Percentiles rank a stretch among this genome's conserved stretches.
Evolutionary conservation across 2,329 filamentous ascomycete genomes (phyloP).

Genomic region (Aspergillus ruber): DNA sequence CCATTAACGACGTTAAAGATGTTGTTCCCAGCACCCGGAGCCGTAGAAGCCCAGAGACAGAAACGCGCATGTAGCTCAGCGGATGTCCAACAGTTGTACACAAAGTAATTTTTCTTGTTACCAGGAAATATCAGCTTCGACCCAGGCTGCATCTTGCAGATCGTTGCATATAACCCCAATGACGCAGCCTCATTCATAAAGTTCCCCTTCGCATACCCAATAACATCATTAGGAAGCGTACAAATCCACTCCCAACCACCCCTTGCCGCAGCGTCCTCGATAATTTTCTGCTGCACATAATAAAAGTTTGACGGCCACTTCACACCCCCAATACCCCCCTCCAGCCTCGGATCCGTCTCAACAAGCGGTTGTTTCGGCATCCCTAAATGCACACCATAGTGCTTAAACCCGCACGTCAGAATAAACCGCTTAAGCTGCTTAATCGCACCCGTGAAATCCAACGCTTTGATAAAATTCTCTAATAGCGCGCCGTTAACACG

Average conservation of each 20-base stretch:
- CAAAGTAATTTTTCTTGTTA: conserved; percentile 25
- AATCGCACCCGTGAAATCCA: conserved; percentile 38
- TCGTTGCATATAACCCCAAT: conserved; percentile 35
- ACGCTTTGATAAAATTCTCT: conserved; percentile 42
- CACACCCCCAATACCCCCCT: conserved; percentile 12
- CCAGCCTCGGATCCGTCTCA: conserved; percentile 43
- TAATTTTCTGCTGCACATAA: conserved; percentile 44
- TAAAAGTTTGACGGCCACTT: conserved; percentile 47
- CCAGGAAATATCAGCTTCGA: conserved; percentile 30
- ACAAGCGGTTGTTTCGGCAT: conserved; percentile 43
- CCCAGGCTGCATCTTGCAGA: conserved; percentile 24
- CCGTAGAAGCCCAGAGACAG: conserved; percentile 30
- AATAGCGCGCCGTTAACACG: conserved; percentile 41
- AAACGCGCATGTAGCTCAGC: conserved; percentile 30
- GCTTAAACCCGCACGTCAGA: conserved; percentile 46
- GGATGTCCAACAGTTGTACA: conserved; percentile 29
- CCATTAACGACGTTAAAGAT: conserved; percentile 40
- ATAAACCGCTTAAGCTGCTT: conserved; percentile 43
- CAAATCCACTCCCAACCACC: conserved; percentile 36
- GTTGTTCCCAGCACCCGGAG: conserved; percentile 27
- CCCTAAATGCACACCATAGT: conserved; percentile 50
- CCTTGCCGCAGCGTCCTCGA: conserved; percentile 26
- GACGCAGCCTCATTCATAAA: conserved; percentile 40
- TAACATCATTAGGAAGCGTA: conserved; percentile 42
- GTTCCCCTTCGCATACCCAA: conserved; percentile 37